These are phyloP conservation scores for Cucumis melo DNA, from an alignment of 306 rosid species.

Conservation along the genomic window DNA sequence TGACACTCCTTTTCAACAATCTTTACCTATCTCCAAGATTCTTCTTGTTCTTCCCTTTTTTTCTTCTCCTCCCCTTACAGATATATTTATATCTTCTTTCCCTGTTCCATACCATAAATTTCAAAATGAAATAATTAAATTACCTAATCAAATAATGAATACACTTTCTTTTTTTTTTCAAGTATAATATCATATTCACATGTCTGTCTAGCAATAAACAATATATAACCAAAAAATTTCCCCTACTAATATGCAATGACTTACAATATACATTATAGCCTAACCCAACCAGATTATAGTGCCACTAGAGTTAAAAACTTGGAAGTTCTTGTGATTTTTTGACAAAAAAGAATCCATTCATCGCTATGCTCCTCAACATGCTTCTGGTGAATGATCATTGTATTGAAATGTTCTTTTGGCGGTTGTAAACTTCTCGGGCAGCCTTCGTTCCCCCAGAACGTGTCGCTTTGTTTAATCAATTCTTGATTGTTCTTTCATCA, in stretches of 20 bases:
- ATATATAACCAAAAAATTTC: constrained; percentile 6
- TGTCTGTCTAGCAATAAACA: constrained; percentile 1
- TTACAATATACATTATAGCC: background rate
- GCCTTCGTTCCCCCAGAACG: background rate
- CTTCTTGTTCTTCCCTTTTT: background rate
- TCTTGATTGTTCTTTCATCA: background rate
- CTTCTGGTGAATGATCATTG: background rate
- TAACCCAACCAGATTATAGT: background rate
- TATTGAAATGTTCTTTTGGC: background rate
- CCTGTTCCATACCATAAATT: background rate
- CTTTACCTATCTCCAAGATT: background rate
- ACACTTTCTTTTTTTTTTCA: background rate
- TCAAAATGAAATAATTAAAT: background rate
- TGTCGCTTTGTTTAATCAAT: background rate
- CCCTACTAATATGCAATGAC: constrained; percentile 3
- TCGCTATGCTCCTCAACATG: background rate
- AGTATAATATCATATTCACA: constrained; percentile 11
- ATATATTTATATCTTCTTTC: background rate
- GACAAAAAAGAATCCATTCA: background rate
- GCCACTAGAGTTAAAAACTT: background rate
- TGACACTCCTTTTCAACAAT: background rate
- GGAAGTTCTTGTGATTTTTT: background rate
- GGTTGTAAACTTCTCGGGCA: background rate
- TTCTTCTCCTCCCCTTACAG: background rate
- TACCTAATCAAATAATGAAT: background rate